Evolutionary conservation across 495 filamentous ascomycete genomes (phyloP).

Genomic region (Podospora pseudopauciseta): DNA sequence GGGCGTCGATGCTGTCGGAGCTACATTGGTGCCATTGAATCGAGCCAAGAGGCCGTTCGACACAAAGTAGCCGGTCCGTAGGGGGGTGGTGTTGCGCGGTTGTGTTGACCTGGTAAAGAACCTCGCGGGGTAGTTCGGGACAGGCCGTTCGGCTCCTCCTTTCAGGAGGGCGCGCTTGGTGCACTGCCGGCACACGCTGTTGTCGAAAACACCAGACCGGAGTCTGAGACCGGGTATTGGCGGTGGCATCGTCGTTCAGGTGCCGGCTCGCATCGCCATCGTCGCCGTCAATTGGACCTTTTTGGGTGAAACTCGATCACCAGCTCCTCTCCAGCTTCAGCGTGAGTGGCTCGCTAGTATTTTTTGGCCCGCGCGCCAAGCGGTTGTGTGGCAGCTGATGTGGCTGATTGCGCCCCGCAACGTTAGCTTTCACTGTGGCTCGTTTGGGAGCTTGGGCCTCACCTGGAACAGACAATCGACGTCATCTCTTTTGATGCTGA

Average conservation of each 20-base stretch:
- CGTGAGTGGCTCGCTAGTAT: neutral
- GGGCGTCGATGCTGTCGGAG: slow-evolving; percentile 4
- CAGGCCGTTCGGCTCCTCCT: neutral
- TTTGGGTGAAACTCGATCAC: slow-evolving; percentile 15
- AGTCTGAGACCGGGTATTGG: slow-evolving; percentile 26
- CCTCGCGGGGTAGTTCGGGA: slow-evolving; percentile 5
- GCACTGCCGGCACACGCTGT: slow-evolving; percentile 31
- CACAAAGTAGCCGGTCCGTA: slow-evolving; percentile 41
- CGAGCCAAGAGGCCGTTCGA: slow-evolving; percentile 38
- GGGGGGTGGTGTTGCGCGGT: slow-evolving; percentile 16
- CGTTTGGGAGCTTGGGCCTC: neutral
- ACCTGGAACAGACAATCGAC: neutral
- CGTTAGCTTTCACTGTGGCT: neutral
- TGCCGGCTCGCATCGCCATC: slow-evolving; percentile 34
- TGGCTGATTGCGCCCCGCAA: slow-evolving; percentile 7
- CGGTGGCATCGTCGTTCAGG: slow-evolving; percentile 31
- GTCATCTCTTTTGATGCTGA: neutral
- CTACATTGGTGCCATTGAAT: slow-evolving; percentile 23
- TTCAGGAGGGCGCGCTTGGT: slow-evolving; percentile 23
- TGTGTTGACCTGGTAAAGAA: slow-evolving; percentile 27
- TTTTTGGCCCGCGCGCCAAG: slow-evolving; percentile 1
- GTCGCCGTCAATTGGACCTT: slow-evolving; percentile 11
- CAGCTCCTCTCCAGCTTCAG: slow-evolving; percentile 7
- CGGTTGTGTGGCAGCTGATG: slow-evolving; percentile 10
- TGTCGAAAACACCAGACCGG: slow-evolving; percentile 19